A percentile compares a stretch with the other conserved stretches of the same genome.
Evolutionary conservation across 2,329 filamentous ascomycete species (phyloP).

Genomic region (Leptodontidium sp.): DNA sequence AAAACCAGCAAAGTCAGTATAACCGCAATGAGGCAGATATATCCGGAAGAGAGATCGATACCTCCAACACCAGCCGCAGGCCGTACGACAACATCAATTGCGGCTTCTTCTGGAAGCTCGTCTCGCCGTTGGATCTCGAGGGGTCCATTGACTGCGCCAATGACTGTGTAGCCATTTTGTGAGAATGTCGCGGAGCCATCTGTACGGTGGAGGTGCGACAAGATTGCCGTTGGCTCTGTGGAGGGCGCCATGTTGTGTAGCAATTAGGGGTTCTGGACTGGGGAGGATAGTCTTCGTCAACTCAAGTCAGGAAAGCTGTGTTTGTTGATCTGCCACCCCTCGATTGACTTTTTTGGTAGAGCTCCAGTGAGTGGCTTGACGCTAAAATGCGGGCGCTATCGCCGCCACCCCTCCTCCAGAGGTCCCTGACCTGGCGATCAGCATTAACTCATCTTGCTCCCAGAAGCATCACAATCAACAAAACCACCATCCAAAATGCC

Average conservation of each 20-base stretch:
- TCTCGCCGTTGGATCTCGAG: slow-evolving; percentile 89
- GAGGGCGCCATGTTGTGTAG: slow-evolving; percentile 53
- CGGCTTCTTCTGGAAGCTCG: slow-evolving; percentile 89
- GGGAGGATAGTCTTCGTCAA: not conserved
- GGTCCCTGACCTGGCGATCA: slow-evolving; percentile 1
- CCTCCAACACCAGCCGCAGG: slow-evolving; percentile 86
- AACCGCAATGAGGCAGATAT: slow-evolving; percentile 12
- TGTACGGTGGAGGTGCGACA: slow-evolving; percentile 71
- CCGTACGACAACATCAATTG: slow-evolving; percentile 88
- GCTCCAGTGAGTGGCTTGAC: slow-evolving; percentile 13
- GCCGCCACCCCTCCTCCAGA: slow-evolving; percentile 10
- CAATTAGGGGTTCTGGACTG: not conserved
- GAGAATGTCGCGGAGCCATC: slow-evolving; percentile 85
- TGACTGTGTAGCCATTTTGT: slow-evolving; percentile 78
- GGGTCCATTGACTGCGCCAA: slow-evolving; percentile 90
- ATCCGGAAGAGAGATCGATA: slow-evolving; percentile 49
- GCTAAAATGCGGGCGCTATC: slow-evolving; percentile 21
- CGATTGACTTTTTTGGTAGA: slow-evolving; percentile 17
- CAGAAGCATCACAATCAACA: slow-evolving; percentile 2
- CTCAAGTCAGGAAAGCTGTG: not conserved
- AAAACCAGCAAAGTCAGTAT: slow-evolving; percentile 30
- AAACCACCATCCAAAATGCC: slow-evolving; percentile 40
- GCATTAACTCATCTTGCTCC: not conserved
- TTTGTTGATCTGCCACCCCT: slow-evolving; percentile 4
- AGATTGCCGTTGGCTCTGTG: slow-evolving; percentile 53